Conservation (phyloP, 1,284 basidiomycete genomes). For the Cutaneotrichosporon cutaneum region DNA sequence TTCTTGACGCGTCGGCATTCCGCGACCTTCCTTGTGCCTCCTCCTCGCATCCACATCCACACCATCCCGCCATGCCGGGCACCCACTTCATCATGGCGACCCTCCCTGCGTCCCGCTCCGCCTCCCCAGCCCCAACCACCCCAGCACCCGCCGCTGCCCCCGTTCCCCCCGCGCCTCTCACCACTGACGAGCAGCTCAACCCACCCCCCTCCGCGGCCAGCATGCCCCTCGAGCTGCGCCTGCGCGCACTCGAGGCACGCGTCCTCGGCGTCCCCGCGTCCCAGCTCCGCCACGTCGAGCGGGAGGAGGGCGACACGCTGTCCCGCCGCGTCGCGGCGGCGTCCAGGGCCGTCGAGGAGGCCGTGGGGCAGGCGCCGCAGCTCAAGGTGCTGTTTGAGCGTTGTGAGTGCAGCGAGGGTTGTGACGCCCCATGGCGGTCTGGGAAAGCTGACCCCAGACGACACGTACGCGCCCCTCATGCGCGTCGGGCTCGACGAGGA, state of each 20-base stretch:
- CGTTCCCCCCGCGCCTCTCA: background rate
- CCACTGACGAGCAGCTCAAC: background rate
- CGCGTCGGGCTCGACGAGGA: constrained; percentile 5
- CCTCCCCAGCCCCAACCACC: background rate
- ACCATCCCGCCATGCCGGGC: background rate
- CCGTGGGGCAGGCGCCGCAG: constrained; percentile 30
- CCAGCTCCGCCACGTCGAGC: background rate
- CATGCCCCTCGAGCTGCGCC: constrained; percentile 40
- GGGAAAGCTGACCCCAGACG: constrained; percentile 27
- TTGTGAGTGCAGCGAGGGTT: constrained; percentile 32
- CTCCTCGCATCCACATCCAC: background rate
- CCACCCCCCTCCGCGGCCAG: constrained; percentile 1
- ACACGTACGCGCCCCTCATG: constrained; percentile 39
- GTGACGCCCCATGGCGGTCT: too few species aligned
- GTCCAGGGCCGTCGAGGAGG: constrained; percentile 29
- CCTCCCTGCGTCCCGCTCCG: background rate
- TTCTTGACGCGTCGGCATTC: background rate
- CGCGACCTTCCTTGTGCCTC: background rate
- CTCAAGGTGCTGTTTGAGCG: constrained; percentile 39
- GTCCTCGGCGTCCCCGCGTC: constrained; percentile 31
- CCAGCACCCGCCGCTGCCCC: background rate
- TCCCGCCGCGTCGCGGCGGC: constrained; percentile 28
- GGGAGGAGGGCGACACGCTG: constrained; percentile 12
- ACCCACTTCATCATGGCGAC: background rate
- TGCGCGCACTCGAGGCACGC: constrained; percentile 44